Evolutionary conservation across 2,329 filamentous ascomycete species (phyloP).

Genomic region (Diaporthe sp.): DNA sequence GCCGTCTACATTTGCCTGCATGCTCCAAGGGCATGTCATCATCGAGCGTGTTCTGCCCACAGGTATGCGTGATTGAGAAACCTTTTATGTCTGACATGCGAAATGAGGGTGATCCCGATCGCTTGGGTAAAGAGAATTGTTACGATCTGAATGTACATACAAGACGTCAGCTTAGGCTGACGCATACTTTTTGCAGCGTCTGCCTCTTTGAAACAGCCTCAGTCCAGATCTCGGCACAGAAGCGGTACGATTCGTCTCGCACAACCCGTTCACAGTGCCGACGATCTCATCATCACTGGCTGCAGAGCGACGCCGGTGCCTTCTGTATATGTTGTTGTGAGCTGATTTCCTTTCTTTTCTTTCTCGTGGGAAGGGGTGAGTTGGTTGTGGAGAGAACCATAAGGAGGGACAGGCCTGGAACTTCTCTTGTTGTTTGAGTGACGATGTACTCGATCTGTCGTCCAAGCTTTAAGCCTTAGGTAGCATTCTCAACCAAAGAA

Average conservation of each 20-base stretch:
- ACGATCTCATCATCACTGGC: not conserved
- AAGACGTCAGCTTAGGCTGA: not conserved
- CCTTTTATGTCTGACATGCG: not conserved
- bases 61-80: not conserved
- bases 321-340: not conserved
- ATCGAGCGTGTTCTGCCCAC: not conserved
- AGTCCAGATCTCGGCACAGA: not conserved
- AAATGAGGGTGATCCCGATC: constrained; percentile 14
- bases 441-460: not conserved
- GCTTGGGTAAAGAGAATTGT: constrained; percentile 1
- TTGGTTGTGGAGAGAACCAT: not conserved
- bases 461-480: not conserved
- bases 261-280: not conserved
- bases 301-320: not conserved
- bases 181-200: not conserved
- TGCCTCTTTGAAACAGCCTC: not conserved
- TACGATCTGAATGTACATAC: not conserved
- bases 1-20: not conserved
- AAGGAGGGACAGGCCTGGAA: not conserved
- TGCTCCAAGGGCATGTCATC: not conserved
- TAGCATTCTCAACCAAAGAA: not conserved
- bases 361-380: not conserved
- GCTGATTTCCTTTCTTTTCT: not conserved
- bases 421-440: not conserved
- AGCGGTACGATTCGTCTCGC: not conserved